Evolutionary conservation across 2,329 filamentous ascomycete species (phyloP), one percentile per base, ranked within the genome.

Genomic region (Trichoderma brevicompactum): DNA sequence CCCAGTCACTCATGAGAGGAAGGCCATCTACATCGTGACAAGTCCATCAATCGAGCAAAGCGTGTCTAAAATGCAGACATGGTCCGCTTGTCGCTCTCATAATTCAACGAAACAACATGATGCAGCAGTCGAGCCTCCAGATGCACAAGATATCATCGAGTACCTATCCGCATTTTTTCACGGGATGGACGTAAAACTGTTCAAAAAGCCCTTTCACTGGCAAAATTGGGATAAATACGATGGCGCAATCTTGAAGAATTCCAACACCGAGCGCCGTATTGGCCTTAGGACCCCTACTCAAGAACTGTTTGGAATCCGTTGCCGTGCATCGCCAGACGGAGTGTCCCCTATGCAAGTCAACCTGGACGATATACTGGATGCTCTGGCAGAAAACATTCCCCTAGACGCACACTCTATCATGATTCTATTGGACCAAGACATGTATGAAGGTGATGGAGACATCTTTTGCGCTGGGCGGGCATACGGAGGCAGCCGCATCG

Each of bases 391-490:
- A 2, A 78, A 84, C 15, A 74, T 90, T 0, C 87, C 87, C 0
- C 58, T 69, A 0, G 83, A 90, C 69, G 87, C 87, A 0, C 87
- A 87, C 66, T 80, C 87, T 0, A 71, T 89, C 1, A 70, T 88
- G 0, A 72, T 91, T 41, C 71, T 90, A 0, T 76, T 84, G 0
- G 77, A 87, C 40, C 83, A 89, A n/a, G 88, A 91, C 70, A 74
- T 90, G 13, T 90, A 87, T 70, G 87, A 90, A 69, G 82, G 82
- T 56, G 85, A 88, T 0, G 84, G 89, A 0, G 89, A 91, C 66
- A 83, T 87, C 19, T 92, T 90, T 70, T 86, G 84, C 61, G 89
- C 87, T 67, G 89, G 88, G 0, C 77, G 87, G 34, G 87, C 89
- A 0, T 92, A 88, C 71, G 89, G 89, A 0, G 85, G 82, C 0